Conservation (phyloP, 75 land plant genomes). For the Chamaecyparis obtusa region DNA sequence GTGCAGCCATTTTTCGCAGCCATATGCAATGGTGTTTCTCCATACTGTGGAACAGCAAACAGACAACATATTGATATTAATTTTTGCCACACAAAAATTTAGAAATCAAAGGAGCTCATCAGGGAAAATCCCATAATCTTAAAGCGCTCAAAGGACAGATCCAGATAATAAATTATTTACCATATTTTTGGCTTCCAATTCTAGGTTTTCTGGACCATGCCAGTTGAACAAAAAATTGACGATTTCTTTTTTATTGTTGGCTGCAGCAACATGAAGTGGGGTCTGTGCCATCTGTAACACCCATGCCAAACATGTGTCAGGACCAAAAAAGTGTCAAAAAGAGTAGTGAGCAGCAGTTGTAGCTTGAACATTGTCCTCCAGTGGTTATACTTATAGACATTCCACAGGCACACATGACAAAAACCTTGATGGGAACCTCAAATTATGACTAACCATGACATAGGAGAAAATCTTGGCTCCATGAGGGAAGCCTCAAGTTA, state of each 20-base stretch:
- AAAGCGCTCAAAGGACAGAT: neutral
- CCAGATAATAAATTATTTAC: conserved; percentile 28
- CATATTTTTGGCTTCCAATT: conserved; percentile 90
- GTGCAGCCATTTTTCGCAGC: conserved; percentile 89
- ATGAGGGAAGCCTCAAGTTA: neutral
- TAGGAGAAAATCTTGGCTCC: neutral
- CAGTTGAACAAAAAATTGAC: conserved; percentile 71
- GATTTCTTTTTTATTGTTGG: conserved; percentile 57
- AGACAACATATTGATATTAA: neutral
- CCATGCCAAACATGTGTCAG: neutral
- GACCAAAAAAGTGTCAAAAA: neutral
- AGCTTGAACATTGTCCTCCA: neutral
- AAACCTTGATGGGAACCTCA: neutral
- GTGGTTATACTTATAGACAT: neutral
- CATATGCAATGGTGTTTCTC: conserved; percentile 93
- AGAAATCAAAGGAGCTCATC: neutral
- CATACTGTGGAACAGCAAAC: conserved; percentile 54
- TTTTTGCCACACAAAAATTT: neutral
- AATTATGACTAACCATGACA: neutral
- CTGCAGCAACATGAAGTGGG: conserved; percentile 86
- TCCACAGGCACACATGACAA: neutral
- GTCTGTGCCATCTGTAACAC: conserved; percentile 75
- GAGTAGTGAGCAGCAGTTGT: neutral
- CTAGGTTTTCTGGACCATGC: conserved; percentile 64
- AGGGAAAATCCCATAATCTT: neutral